A percentile compares a stretch with the other conserved stretches of the same genome.
These are phyloP conservation scores for Aegilops umbellulata DNA, from an alignment of 176 grass and related monocot species.

Conservation along the genomic window DNA sequence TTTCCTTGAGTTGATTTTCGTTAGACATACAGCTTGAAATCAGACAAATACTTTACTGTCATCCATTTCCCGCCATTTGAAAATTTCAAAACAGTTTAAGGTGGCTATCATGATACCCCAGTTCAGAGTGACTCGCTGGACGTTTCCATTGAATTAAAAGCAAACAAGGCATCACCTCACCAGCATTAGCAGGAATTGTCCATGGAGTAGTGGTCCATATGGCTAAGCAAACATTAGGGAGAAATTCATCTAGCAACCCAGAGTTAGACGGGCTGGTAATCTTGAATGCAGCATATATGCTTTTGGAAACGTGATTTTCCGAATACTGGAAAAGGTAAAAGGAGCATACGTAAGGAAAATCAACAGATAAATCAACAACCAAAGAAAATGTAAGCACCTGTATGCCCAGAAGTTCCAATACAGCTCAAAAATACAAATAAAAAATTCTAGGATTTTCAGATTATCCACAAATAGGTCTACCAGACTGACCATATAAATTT, in stretches of 20 bases:
- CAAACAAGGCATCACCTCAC: conserved; percentile 54
- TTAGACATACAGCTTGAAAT: conserved; percentile 9
- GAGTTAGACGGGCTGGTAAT: conserved; percentile 48
- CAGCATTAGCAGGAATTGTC: conserved; percentile 99
- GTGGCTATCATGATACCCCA: neutral
- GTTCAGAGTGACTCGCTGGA: conserved; percentile 19
- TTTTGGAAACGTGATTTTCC: conserved; percentile 87
- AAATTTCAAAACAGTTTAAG: neutral
- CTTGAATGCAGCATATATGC: conserved; percentile 96
- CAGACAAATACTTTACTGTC: neutral
- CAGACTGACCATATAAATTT: neutral
- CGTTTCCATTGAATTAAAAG: conserved; percentile 29
- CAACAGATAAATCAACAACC: conserved; percentile 18
- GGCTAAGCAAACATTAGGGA: conserved; percentile 70
- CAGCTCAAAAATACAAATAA: conserved; percentile 27
- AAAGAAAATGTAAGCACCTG: neutral
- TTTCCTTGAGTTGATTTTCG: neutral
- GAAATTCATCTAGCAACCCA: conserved; percentile 69
- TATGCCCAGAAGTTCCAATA: neutral
- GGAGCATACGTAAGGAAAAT: conserved; percentile 5
- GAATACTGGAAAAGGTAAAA: conserved; percentile 70
- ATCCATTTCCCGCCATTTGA: neutral
- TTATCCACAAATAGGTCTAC: conserved; percentile 6
- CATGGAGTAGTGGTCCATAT: conserved; percentile 99
- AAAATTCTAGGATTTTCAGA: neutral